Base-by-base conservation (phyloP, 2,329 filamentous ascomycete genomes). In the Aureobasidium leucospermi region DNA sequence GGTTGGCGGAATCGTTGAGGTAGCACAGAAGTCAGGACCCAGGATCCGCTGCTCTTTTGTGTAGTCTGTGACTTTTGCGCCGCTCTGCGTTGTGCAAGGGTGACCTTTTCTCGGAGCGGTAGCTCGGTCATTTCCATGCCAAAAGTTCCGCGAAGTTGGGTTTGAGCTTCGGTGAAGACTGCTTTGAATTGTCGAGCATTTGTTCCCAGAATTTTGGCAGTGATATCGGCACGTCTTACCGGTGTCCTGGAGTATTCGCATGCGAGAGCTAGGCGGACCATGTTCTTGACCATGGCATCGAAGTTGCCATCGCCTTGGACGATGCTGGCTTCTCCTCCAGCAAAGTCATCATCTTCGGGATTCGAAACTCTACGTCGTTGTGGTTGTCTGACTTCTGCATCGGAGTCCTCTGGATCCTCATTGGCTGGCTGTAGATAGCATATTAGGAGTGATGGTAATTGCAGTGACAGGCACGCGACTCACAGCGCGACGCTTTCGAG, bases 111-210 rank as follows among this genome's bases (percentile, higher is more conserved):
- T 67, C 82, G 83, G 1, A 82, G 78, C 0, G 94, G 91, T 52
- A 97, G 78, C 74, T 96, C 92, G 4, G 84, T 80, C 79, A 99
- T 82, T 71, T 92, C 82, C 91, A 97, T 96, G n/a, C 94, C 94
- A 74, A 96, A 97, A 1, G 86, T 81, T 1, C 76, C 75, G 49
- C 80, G 78, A 39, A 99, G 76, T 65, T 88, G 82, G 36, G 77
- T 74, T 71, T 99, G 93, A 43, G 93, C 90, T 42, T 82, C 78
- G 0, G 83, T 82, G 68, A 96, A 96, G 3, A 96, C 84, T 11
- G 75, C 72, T 69, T 85, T 91, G 71, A 96, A 97, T 38, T 85
- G 78, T 34, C 87, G 80, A 6, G 84, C 76, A 47, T 85, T 80
- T 16, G 81, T 76, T 0, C 88, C 89, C 9, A 96, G 83, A 0